Conservation (phyloP, 2,329 filamentous ascomycete species). For the Diplodia seriata region DNA sequence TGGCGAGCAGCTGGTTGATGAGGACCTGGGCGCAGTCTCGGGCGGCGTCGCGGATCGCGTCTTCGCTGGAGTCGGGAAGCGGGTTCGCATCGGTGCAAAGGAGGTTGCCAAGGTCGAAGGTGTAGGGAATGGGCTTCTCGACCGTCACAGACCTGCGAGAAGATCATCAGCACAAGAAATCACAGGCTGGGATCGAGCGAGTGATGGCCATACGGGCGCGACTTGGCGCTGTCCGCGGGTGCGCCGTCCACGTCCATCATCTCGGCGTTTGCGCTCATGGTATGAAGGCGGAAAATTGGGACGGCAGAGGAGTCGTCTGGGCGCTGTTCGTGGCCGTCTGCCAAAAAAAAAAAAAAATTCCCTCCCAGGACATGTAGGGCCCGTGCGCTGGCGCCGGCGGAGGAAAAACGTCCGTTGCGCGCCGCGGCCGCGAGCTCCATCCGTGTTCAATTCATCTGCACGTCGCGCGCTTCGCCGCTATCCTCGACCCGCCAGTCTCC, state of each 20-base stretch:
- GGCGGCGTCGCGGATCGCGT: slow-evolving; percentile 73
- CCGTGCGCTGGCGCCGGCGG: slow-evolving; percentile 22
- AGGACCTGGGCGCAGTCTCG: slow-evolving; percentile 91
- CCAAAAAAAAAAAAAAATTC: slow-evolving; percentile 27
- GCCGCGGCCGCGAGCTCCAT: slow-evolving; percentile 9
- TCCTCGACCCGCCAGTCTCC: slow-evolving; percentile 3
- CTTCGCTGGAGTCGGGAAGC: slow-evolving; percentile 68
- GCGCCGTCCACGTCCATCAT: slow-evolving; percentile 41
- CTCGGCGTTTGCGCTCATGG: slow-evolving; percentile 41
- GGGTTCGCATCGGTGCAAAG: slow-evolving; percentile 89
- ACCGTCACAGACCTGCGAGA: slow-evolving; percentile 44
- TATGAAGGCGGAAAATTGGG: neutral
- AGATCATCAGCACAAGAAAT: neutral
- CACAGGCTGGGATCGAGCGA: neutral
- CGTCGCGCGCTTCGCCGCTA: slow-evolving; percentile 11
- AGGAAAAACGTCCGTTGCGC: slow-evolving; percentile 30
- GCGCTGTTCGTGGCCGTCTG: neutral
- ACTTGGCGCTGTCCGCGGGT: slow-evolving; percentile 4
- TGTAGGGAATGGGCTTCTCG: slow-evolving; percentile 85
- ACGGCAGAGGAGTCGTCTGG: too few species aligned
- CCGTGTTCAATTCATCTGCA: neutral
- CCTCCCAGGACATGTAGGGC: neutral
- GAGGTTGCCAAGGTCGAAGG: slow-evolving; percentile 88
- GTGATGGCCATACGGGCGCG: slow-evolving; percentile 41
- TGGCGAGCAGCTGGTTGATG: slow-evolving; percentile 92